A percentile compares a stretch with the other conserved stretches of the same genome.
phyloP scores from a whole-genome alignment of 2,329 filamentous ascomycete genomes.

The Cladophialophora exuberans region DNA sequence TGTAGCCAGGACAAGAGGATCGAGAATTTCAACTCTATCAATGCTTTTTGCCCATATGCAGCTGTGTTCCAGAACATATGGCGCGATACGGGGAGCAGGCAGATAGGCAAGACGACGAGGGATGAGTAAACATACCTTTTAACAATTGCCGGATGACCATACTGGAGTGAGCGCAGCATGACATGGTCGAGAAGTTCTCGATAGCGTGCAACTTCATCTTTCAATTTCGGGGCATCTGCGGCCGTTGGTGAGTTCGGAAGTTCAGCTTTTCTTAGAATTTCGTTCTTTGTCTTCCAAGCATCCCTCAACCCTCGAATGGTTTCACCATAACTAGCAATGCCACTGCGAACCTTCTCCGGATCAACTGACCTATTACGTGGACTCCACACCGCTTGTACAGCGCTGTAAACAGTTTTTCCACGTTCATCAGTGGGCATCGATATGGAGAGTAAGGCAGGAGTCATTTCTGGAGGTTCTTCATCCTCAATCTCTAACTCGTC shows the following conservation, averaged over 20 bases:
- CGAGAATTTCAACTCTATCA: slow-evolving; percentile 1
- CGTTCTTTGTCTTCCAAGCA: slow-evolving; percentile 62
- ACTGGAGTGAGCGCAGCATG: slow-evolving; percentile 46
- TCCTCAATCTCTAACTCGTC: slow-evolving; percentile 55
- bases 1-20: slow-evolving; percentile 1
- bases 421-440: slow-evolving; percentile 57
- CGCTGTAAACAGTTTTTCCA: slow-evolving; percentile 56
- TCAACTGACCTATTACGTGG: slow-evolving; percentile 55
- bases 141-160: slow-evolving; percentile 51
- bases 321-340: slow-evolving; percentile 62
- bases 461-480: slow-evolving; percentile 56
- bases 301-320: slow-evolving; percentile 63
- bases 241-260: slow-evolving; percentile 51
- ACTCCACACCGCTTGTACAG: slow-evolving; percentile 64
- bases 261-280: slow-evolving; percentile 61
- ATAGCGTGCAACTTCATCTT: slow-evolving; percentile 60
- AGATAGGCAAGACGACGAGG: slow-evolving; percentile 14
- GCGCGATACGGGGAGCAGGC: neutral
- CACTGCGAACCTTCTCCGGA: slow-evolving; percentile 57
- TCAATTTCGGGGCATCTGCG: slow-evolving; percentile 56
- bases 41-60: neutral
- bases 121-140: slow-evolving; percentile 51
- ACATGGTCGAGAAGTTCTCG: slow-evolving; percentile 60
- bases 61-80: neutral
- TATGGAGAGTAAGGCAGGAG: slow-evolving; percentile 57